These are phyloP conservation scores for Phlegmacium glaucopus DNA, from an alignment of 768 basidiomycete genomes.

Conservation along the genomic window DNA sequence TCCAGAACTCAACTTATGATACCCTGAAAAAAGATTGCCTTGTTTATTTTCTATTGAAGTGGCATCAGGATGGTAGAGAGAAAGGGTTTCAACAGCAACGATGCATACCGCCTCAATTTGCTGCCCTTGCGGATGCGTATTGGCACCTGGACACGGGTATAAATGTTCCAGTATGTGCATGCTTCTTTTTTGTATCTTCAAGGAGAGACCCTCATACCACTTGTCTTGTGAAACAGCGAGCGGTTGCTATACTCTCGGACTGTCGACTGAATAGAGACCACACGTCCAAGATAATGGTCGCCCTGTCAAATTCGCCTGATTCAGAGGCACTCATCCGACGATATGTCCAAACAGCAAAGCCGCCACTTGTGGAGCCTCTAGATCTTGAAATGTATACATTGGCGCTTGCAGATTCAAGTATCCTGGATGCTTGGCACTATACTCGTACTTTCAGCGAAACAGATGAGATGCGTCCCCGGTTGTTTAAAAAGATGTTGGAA, in stretches of 20 bases:
- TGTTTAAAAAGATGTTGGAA: conserved; percentile 57
- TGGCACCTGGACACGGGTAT: conserved; percentile 75
- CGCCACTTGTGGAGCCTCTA: conserved; percentile 60
- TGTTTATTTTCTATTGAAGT: conserved; percentile 78
- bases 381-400: conserved; percentile 70
- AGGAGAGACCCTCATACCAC: background rate
- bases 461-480: conserved; percentile 46
- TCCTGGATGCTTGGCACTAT: conserved; percentile 74
- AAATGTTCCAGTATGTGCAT: conserved; percentile 53
- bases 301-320: conserved; percentile 49
- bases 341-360: conserved; percentile 76
- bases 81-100: conserved; percentile 45
- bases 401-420: conserved; percentile 61
- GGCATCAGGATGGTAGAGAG: conserved; percentile 66
- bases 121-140: conserved; percentile 76
- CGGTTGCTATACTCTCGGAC: conserved; percentile 71
- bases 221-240: conserved; percentile 42
- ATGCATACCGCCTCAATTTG: conserved; percentile 75
- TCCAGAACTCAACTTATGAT: conserved; percentile 64
- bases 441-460: conserved; percentile 67
- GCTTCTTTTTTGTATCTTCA: background rate
- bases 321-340: conserved; percentile 58
- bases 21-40: conserved; percentile 76
- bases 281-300: conserved; percentile 73
- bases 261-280: conserved; percentile 72